These are phyloP conservation scores for Fusarium aywerte DNA, from an alignment of 2,329 filamentous ascomycete genomes.

Conservation along the genomic window DNA sequence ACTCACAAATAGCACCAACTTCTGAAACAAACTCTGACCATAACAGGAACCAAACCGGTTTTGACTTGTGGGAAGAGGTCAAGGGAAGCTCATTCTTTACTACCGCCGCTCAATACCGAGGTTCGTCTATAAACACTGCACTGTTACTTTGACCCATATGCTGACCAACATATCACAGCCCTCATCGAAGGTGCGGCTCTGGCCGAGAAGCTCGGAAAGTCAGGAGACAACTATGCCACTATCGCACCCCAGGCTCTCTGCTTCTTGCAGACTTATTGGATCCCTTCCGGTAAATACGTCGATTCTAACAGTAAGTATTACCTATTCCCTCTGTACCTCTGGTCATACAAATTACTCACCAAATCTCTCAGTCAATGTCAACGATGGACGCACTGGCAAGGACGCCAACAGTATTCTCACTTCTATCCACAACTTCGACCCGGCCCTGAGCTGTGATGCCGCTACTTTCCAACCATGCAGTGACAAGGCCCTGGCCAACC, in stretches of 20 bases:
- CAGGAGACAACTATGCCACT: constrained; percentile 68
- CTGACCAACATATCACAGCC: constrained; percentile 49
- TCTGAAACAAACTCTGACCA: neutral
- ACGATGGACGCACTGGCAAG: constrained; percentile 72
- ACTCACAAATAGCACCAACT: neutral
- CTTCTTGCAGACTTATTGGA: constrained; percentile 81
- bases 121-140: constrained; percentile 48
- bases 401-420: constrained; percentile 77
- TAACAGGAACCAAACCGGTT: constrained; percentile 66
- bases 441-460: constrained; percentile 71
- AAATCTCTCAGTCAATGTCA: constrained; percentile 59
- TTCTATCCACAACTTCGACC: constrained; percentile 77
- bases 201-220: constrained; percentile 70
- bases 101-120: constrained; percentile 73
- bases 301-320: constrained; percentile 69
- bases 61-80: constrained; percentile 88
- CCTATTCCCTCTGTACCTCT: no score
- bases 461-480: constrained; percentile 84
- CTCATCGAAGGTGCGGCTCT: constrained; percentile 74
- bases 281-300: constrained; percentile 66
- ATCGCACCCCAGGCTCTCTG: constrained; percentile 78
- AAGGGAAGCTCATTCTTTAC: constrained; percentile 84
- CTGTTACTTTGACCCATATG: neutral
- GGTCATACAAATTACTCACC: neutral
- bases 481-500: constrained; percentile 74